These are phyloP conservation scores for Citrus sp. DNA, from an alignment of 345 rosid species.

Conservation along the genomic window DNA sequence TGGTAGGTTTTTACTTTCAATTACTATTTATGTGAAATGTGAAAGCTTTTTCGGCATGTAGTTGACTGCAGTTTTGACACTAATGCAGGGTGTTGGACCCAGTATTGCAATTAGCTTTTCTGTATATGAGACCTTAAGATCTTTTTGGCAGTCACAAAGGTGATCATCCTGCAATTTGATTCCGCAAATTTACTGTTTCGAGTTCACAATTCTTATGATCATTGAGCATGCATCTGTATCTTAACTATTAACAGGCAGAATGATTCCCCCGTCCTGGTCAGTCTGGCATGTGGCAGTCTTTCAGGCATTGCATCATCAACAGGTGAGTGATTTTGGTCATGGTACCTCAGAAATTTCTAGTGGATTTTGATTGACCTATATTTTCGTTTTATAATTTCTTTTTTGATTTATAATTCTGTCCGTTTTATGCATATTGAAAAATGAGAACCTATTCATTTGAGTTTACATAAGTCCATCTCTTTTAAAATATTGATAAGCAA, in stretches of 20 bases:
- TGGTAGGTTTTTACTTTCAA: conserved; percentile 38
- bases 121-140: conserved; percentile 78
- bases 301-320: conserved; percentile 99
- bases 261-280: conserved; percentile 63
- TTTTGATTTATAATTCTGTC: neutral
- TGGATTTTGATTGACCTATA: neutral
- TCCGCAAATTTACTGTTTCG: neutral
- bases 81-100: conserved; percentile 88
- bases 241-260: conserved; percentile 52
- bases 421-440: neutral
- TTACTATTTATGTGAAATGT: neutral
- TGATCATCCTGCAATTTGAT: conserved; percentile 22
- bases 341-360: neutral
- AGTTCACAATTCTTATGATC: neutral
- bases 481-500: neutral
- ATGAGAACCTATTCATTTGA: neutral
- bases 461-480: neutral
- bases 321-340: conserved; percentile 45
- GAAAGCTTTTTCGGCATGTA: neutral
- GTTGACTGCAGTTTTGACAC: neutral
- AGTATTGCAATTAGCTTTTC: conserved; percentile 90
- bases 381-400: neutral
- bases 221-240: neutral
- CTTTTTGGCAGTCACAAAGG: conserved; percentile 79
- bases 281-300: conserved; percentile 94